Conservation (phyloP, 768 basidiomycete species). For the Boletus insuetus region DNA sequence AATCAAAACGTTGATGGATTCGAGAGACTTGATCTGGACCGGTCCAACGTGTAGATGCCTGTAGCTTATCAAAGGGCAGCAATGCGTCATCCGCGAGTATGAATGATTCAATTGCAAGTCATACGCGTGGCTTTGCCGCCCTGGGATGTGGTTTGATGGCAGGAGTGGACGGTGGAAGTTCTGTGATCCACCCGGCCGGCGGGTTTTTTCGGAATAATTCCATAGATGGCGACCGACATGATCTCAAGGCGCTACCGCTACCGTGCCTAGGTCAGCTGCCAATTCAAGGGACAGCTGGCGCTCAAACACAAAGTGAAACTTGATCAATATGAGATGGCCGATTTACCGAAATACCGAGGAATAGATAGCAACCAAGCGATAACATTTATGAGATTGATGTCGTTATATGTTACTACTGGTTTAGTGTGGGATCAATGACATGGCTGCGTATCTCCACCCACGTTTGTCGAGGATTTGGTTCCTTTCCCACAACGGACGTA, state of each 20-base stretch:
- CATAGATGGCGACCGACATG: too few relatives aligned
- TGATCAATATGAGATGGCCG: background rate
- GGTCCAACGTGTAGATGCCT: conserved; percentile 11
- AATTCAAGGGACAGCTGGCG: too few relatives aligned
- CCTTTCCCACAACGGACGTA: conserved; percentile 9
- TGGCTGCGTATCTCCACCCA: conserved; percentile 7
- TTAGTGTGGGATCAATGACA: background rate
- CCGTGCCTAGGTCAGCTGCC: too few relatives aligned
- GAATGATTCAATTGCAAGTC: conserved; percentile 12
- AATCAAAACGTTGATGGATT: background rate
- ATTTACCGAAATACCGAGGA: conserved; percentile 3
- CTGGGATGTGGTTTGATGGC: background rate
- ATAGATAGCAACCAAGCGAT: conserved; percentile 1
- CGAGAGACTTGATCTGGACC: conserved; percentile 7
- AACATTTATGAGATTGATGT: conserved; percentile 3
- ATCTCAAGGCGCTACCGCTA: too few relatives aligned
- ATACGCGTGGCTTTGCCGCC: background rate
- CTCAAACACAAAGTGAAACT: background rate
- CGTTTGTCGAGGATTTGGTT: conserved; percentile 6
- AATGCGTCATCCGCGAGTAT: conserved; percentile 12
- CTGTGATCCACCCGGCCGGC: conserved; percentile 6
- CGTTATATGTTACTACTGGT: background rate
- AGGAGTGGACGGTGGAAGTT: background rate
- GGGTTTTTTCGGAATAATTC: too few relatives aligned
- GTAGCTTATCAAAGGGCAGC: background rate